Evolutionary conservation across 2,329 filamentous ascomycete genomes (phyloP), one percentile per base, ranked within the genome.

Genomic region (Penicillium sclerotigenum): DNA sequence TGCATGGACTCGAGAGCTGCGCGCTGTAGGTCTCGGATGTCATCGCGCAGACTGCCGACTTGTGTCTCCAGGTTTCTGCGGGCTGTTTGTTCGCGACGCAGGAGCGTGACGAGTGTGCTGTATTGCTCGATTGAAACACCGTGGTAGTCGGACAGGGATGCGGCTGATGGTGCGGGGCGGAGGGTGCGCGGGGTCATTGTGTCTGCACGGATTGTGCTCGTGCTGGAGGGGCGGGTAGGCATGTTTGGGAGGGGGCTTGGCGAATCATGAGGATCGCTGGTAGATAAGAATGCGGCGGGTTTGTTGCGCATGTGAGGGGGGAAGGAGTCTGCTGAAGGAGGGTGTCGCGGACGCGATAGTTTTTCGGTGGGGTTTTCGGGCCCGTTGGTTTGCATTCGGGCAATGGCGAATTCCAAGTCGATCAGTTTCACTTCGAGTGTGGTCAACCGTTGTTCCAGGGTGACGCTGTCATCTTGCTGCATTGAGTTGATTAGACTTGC

Each of bases 351-450:
- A 14, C 56, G 59, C 4, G 54, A 56, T 26, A 49, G 48, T 18
- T 64, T 59, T 31, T 54, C 59, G 40, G 47, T 58, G 24, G 46
- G 43, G 6, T 61, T 58, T 22, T 65, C 65, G 36, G 64, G 55
- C 13, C 68, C 61, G 29, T 61, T 68, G 45, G 69, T 73, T 61
- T 80, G 78, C 56, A 80, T 71, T 50, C 78, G 75, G 1, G 77
- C 76, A 57, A 80, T 77, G 5, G 78, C 78, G 53, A 78, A 78
- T 59, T 80, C 78, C 5, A 80, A 69, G 46, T 80, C 78, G 59
- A 79, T 79, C 47, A 80, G 64, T 57, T 80, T 80, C 22, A 80
- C 78, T 57, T 80, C 78, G 7, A 80, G 65, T 0, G 78, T 80
- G 33, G 75, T 76, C n/a, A 80, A 59, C 45, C 78, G 71, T 52